These are phyloP conservation scores for Xylogone sp. DNA, from an alignment of 2,329 filamentous ascomycete species.

Conservation along the genomic window DNA sequence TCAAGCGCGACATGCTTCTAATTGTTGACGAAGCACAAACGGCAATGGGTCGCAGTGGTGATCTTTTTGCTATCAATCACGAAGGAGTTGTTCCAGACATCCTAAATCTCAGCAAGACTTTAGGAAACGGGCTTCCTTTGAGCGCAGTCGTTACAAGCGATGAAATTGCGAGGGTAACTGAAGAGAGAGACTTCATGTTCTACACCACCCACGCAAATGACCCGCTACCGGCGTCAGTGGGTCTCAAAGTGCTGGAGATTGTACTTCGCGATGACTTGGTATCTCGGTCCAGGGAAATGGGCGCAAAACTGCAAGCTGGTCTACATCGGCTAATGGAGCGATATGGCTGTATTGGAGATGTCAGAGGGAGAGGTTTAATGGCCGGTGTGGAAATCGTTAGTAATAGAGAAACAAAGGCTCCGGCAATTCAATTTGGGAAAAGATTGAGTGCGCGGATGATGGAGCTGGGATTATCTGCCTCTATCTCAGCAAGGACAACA, in stretches of 20 bases:
- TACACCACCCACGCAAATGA: slow-evolving; percentile 63
- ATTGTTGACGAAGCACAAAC: slow-evolving; percentile 61
- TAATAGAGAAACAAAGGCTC: slow-evolving; percentile 43
- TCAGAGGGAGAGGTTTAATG: slow-evolving; percentile 56
- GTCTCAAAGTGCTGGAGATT: slow-evolving; percentile 58
- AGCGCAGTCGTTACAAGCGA: slow-evolving; percentile 53
- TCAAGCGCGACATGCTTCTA: slow-evolving; percentile 50
- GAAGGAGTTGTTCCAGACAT: slow-evolving; percentile 56
- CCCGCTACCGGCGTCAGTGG: slow-evolving; percentile 55
- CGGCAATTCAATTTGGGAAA: slow-evolving; percentile 43
- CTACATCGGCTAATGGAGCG: slow-evolving; percentile 43
- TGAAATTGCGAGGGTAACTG: slow-evolving; percentile 45
- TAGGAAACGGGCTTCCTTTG: slow-evolving; percentile 57
- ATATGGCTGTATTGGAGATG: slow-evolving; percentile 59
- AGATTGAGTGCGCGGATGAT: slow-evolving; percentile 43
- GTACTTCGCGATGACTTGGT: slow-evolving; percentile 51
- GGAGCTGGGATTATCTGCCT: slow-evolving; percentile 52
- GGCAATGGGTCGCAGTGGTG: slow-evolving; percentile 49
- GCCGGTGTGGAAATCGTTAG: slow-evolving; percentile 55
- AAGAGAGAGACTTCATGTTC: slow-evolving; percentile 49
- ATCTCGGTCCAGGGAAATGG: slow-evolving; percentile 41
- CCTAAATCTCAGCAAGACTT: slow-evolving; percentile 55
- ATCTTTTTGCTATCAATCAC: slow-evolving; percentile 57
- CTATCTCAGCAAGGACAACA: slow-evolving; percentile 49
- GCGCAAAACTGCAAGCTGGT: slow-evolving; percentile 30